A percentile compares a stretch with the other conserved stretches of the same genome.
phyloP scores from a whole-genome alignment of 2,329 filamentous ascomycete genomes.

The Colletotrichum lupini region DNA sequence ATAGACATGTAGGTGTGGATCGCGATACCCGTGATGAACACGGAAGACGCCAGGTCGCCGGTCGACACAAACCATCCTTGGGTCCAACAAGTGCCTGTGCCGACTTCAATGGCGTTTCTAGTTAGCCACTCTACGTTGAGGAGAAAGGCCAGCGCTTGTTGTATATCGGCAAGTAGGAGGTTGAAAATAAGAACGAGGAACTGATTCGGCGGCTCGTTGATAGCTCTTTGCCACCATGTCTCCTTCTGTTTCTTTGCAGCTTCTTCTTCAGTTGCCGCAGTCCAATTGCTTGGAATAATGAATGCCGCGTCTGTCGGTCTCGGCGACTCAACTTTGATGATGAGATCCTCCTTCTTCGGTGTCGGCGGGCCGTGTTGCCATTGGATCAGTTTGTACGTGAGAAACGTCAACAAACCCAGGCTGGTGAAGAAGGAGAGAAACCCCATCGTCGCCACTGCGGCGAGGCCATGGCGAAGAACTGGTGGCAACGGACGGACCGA shows the following conservation, averaged over 20 bases:
- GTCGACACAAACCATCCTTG: slow-evolving; percentile 78
- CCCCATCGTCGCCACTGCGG: slow-evolving; percentile 50
- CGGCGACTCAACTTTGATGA: slow-evolving; percentile 17
- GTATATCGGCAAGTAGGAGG: slow-evolving; percentile 74
- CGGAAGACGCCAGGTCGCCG: slow-evolving; percentile 73
- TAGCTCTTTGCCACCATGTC: slow-evolving; percentile 37
- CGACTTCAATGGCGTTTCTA: slow-evolving; percentile 63
- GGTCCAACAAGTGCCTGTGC: slow-evolving; percentile 65
- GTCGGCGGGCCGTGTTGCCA: slow-evolving; percentile 44
- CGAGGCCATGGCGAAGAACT: slow-evolving; percentile 48
- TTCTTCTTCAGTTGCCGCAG: slow-evolving; percentile 37
- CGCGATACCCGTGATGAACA: slow-evolving; percentile 75
- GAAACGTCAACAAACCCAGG: slow-evolving; percentile 45
- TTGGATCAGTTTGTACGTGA: slow-evolving; percentile 48
- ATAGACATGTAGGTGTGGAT: slow-evolving; percentile 74
- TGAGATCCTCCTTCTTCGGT: slow-evolving; percentile 18
- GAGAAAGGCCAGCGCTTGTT: slow-evolving; percentile 73
- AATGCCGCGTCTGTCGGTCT: slow-evolving; percentile 39
- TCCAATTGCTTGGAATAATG: slow-evolving; percentile 40
- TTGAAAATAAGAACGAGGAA: slow-evolving; percentile 78
- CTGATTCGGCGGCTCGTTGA: slow-evolving; percentile 65
- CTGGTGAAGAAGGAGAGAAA: slow-evolving; percentile 50
- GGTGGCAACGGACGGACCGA: slow-evolving; percentile 48
- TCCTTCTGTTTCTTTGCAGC: slow-evolving; percentile 3
- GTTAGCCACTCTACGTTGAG: slow-evolving; percentile 70